phyloP scores from a whole-genome alignment of 2,329 filamentous ascomycete genomes.

The Tolypocladium ovalisporum region DNA sequence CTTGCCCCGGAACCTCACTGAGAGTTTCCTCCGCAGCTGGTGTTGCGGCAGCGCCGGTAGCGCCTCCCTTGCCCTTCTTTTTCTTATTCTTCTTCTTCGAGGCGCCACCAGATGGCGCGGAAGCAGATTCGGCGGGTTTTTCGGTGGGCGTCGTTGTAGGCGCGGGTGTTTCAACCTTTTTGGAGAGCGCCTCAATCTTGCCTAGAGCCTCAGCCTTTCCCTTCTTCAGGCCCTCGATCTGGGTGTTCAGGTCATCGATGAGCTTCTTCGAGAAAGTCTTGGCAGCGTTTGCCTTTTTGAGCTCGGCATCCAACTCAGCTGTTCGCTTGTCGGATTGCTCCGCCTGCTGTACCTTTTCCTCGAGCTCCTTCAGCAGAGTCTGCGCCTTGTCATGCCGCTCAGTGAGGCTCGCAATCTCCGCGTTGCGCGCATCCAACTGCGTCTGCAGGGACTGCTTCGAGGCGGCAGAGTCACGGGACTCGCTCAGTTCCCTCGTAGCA shows the following conservation, averaged over 20 bases:
- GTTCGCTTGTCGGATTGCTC: conserved; percentile 22
- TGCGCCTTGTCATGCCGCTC: conserved; percentile 34
- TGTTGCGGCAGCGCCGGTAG: conserved; percentile 25
- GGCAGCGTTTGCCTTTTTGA: conserved; percentile 26
- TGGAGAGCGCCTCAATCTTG: conserved; percentile 28
- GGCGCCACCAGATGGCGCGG: conserved; percentile 11
- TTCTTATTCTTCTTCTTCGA: conserved; percentile 67
- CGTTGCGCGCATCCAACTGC: conserved; percentile 35
- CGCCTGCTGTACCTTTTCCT: conserved; percentile 23
- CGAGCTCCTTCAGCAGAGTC: conserved; percentile 31
- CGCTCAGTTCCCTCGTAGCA: conserved; percentile 51
- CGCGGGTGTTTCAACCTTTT: conserved; percentile 27
- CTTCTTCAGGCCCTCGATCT: conserved; percentile 23
- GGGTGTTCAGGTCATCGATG: conserved; percentile 23
- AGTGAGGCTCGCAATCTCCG: conserved; percentile 38
- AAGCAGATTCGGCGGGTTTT: conserved; percentile 11
- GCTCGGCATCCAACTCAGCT: conserved; percentile 27
- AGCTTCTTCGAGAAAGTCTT: conserved; percentile 30
- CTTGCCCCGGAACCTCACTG: conserved; percentile 21
- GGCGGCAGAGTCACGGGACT: conserved; percentile 28
- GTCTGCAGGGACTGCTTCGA: conserved; percentile 35
- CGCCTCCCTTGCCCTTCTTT: conserved; percentile 74
- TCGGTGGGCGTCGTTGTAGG: conserved; percentile 9
- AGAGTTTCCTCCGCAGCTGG: conserved; percentile 12
- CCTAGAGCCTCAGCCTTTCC: conserved; percentile 19